Base-by-base conservation (phyloP, 352 stramenopile species). In the Globisporangium perplexum region DNA sequence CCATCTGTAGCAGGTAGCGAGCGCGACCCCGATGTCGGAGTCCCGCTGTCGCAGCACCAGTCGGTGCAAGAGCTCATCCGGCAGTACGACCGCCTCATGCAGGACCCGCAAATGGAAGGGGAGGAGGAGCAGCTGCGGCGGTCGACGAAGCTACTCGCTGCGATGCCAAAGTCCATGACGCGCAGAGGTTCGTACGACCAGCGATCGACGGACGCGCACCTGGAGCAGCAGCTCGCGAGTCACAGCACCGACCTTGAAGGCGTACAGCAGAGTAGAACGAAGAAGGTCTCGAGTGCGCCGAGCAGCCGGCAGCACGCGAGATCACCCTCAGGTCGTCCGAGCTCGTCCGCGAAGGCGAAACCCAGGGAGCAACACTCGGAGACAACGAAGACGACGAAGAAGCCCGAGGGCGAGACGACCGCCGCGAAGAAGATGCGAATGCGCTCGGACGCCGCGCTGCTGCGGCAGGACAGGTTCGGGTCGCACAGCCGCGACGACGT, bases 401-500 rank as follows among this genome's bases (percentile, higher is more conserved):
- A 39, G 7, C 7, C 24, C 6, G 22, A 12, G 3, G 8, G 35
- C 1, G 55, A 66, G 47, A 55, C 55, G 4, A 18, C 36, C 12
- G 51, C 36, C 5, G 60, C 59, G 7, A 89, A 87, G 68, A 90
- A 90, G 60, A 65, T 74, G 24, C 71, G 77, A 6, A 77, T 90
- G 47, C 72, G 73, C 28, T 79, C 74, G 1, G 79, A 90, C 28
- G 70, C 77, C 3, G 62, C 69, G 14, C 66, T 93, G 11, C 71
- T 93, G 59, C 60, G 70, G 12, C 79, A 85, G 48, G 66, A 82
- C 4, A 70, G 66, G 45, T 90, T 93, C 54, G 82, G 79, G 1
- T 64, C 56, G 17, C 88, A 90, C 71, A 57, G 69, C 7, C 70
- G 76, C 12, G 79, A 90, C 36, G 78, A 88, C 31, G 63, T 93